Conservation (phyloP, 768 basidiomycete genomes). For the Pleurotus djamor region DNA sequence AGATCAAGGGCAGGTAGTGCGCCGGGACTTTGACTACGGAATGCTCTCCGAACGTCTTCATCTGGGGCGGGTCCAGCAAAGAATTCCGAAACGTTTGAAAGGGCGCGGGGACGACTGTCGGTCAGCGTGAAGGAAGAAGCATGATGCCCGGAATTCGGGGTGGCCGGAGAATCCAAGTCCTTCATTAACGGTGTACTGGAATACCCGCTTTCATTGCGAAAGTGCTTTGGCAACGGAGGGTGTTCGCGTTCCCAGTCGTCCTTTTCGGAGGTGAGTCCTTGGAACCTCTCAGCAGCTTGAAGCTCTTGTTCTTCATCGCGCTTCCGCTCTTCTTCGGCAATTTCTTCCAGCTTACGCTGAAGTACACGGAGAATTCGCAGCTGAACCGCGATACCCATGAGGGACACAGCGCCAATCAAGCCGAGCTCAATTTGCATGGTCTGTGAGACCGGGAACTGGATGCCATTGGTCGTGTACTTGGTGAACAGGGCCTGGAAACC, state of each 20-base stretch:
- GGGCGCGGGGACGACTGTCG: slow-evolving; percentile 53
- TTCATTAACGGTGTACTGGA: slow-evolving; percentile 70
- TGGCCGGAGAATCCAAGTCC: slow-evolving; percentile 52
- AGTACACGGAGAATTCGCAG: slow-evolving; percentile 82
- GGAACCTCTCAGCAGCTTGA: slow-evolving; percentile 69
- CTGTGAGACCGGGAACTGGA: slow-evolving; percentile 81
- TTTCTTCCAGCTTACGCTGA: slow-evolving; percentile 76
- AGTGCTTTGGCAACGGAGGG: slow-evolving; percentile 59
- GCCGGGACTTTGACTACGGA: slow-evolving; percentile 52
- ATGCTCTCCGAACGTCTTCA: slow-evolving; percentile 56
- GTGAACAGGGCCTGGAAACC: slow-evolving; percentile 83
- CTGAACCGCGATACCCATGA: slow-evolving; percentile 91
- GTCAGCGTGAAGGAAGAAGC: slow-evolving; percentile 51
- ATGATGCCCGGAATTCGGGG: slow-evolving; percentile 29
- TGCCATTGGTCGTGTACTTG: slow-evolving; percentile 63
- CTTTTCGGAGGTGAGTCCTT: slow-evolving; percentile 63
- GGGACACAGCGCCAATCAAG: slow-evolving; percentile 75
- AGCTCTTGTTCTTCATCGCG: slow-evolving; percentile 76
- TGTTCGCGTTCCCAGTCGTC: slow-evolving; percentile 89
- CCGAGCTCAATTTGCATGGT: slow-evolving; percentile 94
- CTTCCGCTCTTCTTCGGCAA: slow-evolving; percentile 68
- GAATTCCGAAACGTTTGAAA: slow-evolving; percentile 75
- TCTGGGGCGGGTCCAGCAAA: slow-evolving; percentile 59
- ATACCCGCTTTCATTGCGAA: slow-evolving; percentile 58
- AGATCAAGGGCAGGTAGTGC: slow-evolving; percentile 73